Evolutionary conservation across 139 green algal species (phyloP), one percentile per base, ranked within the genome.

Genomic region (Medakamo hakoo): DNA sequence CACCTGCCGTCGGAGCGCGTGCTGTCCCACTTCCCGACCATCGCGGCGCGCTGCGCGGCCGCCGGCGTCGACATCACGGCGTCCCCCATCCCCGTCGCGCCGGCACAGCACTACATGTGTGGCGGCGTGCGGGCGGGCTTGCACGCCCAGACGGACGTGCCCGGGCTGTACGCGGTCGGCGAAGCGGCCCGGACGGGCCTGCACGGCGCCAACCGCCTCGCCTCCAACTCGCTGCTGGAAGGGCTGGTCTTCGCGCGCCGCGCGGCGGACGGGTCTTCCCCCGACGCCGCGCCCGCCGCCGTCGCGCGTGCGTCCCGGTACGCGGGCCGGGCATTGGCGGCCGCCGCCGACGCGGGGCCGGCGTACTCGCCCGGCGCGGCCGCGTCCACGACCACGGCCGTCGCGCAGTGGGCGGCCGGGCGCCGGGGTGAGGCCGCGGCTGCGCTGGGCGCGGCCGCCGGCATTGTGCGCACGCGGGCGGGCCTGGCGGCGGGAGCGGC

Each of bases 21-120:
- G 4, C 64, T 93, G 55, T 40, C 69, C 21, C 87, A 98, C 71
- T 99, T 99, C 64, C 93, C 93, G 58, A 97, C 92, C 76, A 94
- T 99, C 30, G 78, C 86, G 0, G 67, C 65, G 1, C 76, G 76
- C 52, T 93, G 88, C 70, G 18, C 56, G n/a, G 28, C 74, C 27
- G 28, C 85, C 57, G 93, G 93, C 30, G 76, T 98, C 21, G 88
- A 98, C 76, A 97, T 98, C 67, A 92, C 86, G 0, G 29, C 30
- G 27, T 76, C 96, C 24, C 82, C 86, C 27, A 98, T 99, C 65
- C 93, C 93, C 0, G 93, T 99, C 9, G 78, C 91, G 27, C 93
- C 93, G 0, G 88, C 87, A 3, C 86, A 94, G 76, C 93, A 99
- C 76, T 99, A 98, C 84, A 87, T 94, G 55, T 98, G 93, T 72